These are phyloP conservation scores for Hypoxylon sp. DNA, from an alignment of 2,329 filamentous ascomycete genomes.

Conservation along the genomic window DNA sequence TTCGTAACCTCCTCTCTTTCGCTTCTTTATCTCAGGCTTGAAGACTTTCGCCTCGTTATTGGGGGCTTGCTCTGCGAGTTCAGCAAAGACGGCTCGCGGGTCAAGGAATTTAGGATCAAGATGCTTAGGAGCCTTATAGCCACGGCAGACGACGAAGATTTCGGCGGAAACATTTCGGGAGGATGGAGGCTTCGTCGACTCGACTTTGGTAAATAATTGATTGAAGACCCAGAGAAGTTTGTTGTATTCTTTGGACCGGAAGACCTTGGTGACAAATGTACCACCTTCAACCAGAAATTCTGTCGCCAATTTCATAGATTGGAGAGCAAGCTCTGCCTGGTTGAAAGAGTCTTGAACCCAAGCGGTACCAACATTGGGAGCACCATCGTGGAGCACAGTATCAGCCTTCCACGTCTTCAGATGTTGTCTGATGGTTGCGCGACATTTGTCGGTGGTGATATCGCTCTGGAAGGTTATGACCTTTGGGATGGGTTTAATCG, in stretches of 20 bases:
- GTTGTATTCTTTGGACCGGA: constrained; percentile 97
- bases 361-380: constrained; percentile 96
- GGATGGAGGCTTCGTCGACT: constrained; percentile 96
- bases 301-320: constrained; percentile 92
- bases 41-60: constrained; percentile 99
- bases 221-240: constrained; percentile 97
- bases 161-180: constrained; percentile 97
- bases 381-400: constrained; percentile 95
- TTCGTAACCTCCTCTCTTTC: constrained; percentile 97
- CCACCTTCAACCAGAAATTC: constrained; percentile 93
- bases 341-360: constrained; percentile 99
- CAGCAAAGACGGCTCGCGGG: constrained; percentile 89
- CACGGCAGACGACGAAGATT: constrained; percentile 97
- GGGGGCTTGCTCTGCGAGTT: constrained; percentile 85
- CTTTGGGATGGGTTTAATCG: constrained; percentile 95
- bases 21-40: constrained; percentile 97
- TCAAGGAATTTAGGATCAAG: constrained; percentile 95
- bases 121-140: constrained; percentile 94
- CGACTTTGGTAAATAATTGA: constrained; percentile 93
- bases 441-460: constrained; percentile 97
- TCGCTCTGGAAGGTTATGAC: constrained; percentile 97
- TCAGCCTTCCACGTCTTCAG: constrained; percentile 98
- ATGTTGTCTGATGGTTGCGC: constrained; percentile 88
- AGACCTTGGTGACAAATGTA: constrained; percentile 97
- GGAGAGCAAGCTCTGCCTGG: constrained; percentile 91